Conservation (phyloP, 2,329 filamentous ascomycete species). For the Aspergillus amoenus region DNA sequence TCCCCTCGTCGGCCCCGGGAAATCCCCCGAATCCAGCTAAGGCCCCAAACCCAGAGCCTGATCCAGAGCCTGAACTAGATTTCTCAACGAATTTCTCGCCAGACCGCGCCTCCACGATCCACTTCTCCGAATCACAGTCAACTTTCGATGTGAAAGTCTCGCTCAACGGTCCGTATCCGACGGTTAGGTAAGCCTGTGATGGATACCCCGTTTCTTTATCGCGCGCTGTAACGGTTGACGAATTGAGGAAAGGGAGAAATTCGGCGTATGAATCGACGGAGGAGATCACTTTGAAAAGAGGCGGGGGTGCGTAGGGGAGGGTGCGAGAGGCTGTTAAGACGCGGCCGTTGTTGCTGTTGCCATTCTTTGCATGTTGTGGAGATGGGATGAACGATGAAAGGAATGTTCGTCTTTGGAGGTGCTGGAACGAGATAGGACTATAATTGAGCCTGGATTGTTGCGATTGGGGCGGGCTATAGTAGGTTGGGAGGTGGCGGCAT, state of each 20-base stretch:
- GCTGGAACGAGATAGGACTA: neutral
- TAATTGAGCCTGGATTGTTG: neutral
- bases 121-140: conserved; percentile 67
- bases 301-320: conserved; percentile 69
- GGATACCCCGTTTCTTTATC: conserved; percentile 58
- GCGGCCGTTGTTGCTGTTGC: conserved; percentile 52
- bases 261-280: conserved; percentile 79
- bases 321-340: conserved; percentile 70
- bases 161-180: conserved; percentile 80
- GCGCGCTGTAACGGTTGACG: conserved; percentile 74
- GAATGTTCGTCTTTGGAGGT: conserved; percentile 21
- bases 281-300: conserved; percentile 82
- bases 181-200: conserved; percentile 71
- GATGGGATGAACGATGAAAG: conserved; percentile 31
- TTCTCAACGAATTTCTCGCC: conserved; percentile 39
- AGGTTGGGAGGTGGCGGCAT: neutral
- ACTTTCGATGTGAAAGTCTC: conserved; percentile 81
- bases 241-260: conserved; percentile 90
- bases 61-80: neutral
- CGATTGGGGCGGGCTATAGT: neutral
- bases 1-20: conserved; percentile 47
- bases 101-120: conserved; percentile 69
- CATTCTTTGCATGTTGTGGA: conserved; percentile 20
- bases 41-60: neutral
- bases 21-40: conserved; percentile 14